Percentiles rank a stretch among this genome's conserved stretches.
Evolutionary conservation across 345 rosid genomes (phyloP).

Genomic region (Murraya paniculata): DNA sequence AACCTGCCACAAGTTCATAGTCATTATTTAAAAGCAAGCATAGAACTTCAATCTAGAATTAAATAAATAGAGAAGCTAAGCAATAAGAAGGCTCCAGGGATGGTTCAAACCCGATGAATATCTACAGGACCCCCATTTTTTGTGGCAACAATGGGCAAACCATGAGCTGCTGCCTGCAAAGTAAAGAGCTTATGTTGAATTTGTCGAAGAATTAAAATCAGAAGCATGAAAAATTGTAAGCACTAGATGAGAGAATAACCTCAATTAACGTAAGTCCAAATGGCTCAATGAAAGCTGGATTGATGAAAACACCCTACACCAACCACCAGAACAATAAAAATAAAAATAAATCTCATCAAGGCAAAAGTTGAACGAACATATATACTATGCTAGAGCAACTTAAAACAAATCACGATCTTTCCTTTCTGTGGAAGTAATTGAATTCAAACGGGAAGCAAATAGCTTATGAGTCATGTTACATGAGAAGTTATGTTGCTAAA

Average conservation of each 20-base stretch:
- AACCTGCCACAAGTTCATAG: slow-evolving; percentile 34
- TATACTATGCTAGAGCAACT: not conserved
- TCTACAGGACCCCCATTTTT: slow-evolving; percentile 94
- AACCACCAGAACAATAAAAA: not conserved
- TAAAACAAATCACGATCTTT: not conserved
- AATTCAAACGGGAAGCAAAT: not conserved
- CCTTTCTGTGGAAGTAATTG: not conserved
- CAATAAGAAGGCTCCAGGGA: slow-evolving; percentile 4
- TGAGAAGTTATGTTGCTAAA: not conserved
- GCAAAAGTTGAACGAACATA: slow-evolving; percentile 5
- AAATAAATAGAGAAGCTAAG: slow-evolving; percentile 3
- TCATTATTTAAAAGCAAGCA: slow-evolving; percentile 6
- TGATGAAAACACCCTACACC: slow-evolving; percentile 80
- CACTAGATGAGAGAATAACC: slow-evolving; percentile 38
- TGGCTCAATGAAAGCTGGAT: slow-evolving; percentile 92
- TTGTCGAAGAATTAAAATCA: slow-evolving; percentile 5
- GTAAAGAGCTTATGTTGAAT: slow-evolving; percentile 1
- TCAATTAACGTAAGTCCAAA: slow-evolving; percentile 88
- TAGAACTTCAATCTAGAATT: slow-evolving; percentile 5
- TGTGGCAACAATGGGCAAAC: slow-evolving; percentile 87
- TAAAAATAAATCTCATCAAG: not conserved
- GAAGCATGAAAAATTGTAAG: not conserved
- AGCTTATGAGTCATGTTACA: not conserved
- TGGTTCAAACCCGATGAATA: slow-evolving; percentile 52
- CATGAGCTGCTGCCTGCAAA: slow-evolving; percentile 82